Base-by-base conservation (phyloP, 1,284 basidiomycete species). In the Malassezia psittaci region DNA sequence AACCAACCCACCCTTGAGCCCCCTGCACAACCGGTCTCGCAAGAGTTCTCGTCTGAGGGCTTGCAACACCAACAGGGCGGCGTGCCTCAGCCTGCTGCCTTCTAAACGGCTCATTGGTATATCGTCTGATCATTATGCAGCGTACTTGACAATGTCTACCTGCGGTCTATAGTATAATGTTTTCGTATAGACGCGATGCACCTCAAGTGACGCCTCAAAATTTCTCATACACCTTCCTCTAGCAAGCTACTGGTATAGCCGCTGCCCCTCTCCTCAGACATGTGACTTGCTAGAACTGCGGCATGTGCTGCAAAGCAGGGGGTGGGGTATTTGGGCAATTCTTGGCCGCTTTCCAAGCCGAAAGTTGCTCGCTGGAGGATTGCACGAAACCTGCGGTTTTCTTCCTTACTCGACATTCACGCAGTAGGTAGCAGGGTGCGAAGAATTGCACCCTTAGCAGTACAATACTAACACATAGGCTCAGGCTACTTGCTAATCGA, bases 1-100 rank as follows among this genome's bases (percentile, higher is more conserved):
- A 54, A 68, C 52, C 60, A 60, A 48, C 64, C 66, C 47, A 61
- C 54, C 63, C 57, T 54, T 55, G 60, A 41, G 65, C 61, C 57
- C 16, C 35, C 41, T 19, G 32, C 39, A 42, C 15, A 16, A 37
- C 36, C 19, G 12, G 48, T 32, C 33, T 13, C 32, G 37, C 43
- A 45, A 36, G 43, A 50, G 54, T 29, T 44, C 36, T 51, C 57
- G 19, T 56, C 60, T 36, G 45, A 59, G 24, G 18, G 29, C 32
- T n/a, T 43, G 18, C 44, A 52, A 19, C 42, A 52, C 32, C n/a
- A 10, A 32, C 53, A 49, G 29, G 46, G 40, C 32, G 54, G 42
- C 24, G 54, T 54, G 8, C 51, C 58, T 54, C 60, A 69, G 63
- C 62, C 59, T 33, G 47, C 41, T 35, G 57, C 62, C 40, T 67